phyloP scores from a whole-genome alignment of 371 early-diverging fungal species.

The Cokeromyces recurvatus region DNA sequence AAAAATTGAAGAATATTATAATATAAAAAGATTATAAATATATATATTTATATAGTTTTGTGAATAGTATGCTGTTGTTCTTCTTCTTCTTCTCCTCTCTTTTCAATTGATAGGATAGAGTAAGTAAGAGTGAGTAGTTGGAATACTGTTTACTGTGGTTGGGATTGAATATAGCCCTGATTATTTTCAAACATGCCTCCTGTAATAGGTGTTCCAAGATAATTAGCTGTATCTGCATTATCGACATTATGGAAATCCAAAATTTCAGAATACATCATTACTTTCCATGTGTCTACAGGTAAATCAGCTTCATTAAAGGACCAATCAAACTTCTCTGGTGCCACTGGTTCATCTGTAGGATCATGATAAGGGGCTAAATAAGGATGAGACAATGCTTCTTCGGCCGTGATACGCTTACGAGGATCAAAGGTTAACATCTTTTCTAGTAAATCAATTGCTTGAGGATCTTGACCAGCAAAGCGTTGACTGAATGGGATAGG shows the following conservation, averaged over 20 bases:
- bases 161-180: conserved; percentile 12
- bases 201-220: conserved; percentile 36
- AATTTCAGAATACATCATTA: conserved; percentile 72
- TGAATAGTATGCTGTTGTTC: too few relatives aligned
- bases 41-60: too few relatives aligned
- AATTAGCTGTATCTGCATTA: conserved; percentile 31
- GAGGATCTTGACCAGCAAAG: conserved; percentile 44
- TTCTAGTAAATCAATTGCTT: conserved; percentile 85
- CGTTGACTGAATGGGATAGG: conserved; percentile 73
- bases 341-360: conserved; percentile 85
- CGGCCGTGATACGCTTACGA: conserved; percentile 83
- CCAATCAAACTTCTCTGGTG: conserved; percentile 88
- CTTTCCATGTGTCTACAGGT: conserved; percentile 86
- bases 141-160: conserved; percentile 15
- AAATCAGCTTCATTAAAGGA: conserved; percentile 90
- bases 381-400: conserved; percentile 81
- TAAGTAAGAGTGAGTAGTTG: too few relatives aligned
- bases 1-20: too few relatives aligned
- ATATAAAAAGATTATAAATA: too few relatives aligned
- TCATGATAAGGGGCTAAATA: conserved; percentile 93
- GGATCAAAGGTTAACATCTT: conserved; percentile 94
- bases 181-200: too few relatives aligned
- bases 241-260: conserved; percentile 63
- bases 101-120: too few relatives aligned
- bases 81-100: too few relatives aligned